Conservation (phyloP, 306 rosid species). For the Acacia melanoxylon region DNA sequence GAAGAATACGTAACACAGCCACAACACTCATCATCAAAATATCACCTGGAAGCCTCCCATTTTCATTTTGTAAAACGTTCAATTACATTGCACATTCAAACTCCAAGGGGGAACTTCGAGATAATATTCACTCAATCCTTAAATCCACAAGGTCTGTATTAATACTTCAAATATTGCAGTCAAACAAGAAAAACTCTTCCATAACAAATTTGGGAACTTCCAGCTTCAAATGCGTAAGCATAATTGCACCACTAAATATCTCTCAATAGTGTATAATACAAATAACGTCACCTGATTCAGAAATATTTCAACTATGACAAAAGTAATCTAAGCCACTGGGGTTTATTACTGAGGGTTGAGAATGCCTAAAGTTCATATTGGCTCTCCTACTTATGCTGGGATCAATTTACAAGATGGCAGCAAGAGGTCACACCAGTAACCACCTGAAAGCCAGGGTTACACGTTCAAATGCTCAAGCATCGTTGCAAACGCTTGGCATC, state of each 20-base stretch:
- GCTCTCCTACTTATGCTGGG: background rate
- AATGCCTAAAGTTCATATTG: background rate
- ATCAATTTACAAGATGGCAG: background rate
- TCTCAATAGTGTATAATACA: background rate
- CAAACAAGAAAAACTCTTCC: background rate
- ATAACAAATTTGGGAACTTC: background rate
- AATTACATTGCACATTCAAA: constrained; percentile 14
- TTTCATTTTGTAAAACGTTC: background rate
- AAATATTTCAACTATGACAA: background rate
- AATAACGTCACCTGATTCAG: constrained; percentile 1
- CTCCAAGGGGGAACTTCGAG: constrained; percentile 8
- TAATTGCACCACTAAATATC: background rate
- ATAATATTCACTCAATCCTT: background rate
- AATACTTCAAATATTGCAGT: background rate
- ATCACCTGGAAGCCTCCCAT: background rate
- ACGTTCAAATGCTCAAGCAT: background rate
- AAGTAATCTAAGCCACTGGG: background rate
- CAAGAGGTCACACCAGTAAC: background rate
- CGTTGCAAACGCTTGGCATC: background rate
- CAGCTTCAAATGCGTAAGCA: background rate
- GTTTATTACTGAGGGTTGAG: background rate
- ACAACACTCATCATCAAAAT: constrained; percentile 4
- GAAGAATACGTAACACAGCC: constrained; percentile 22
- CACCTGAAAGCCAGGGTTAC: background rate
- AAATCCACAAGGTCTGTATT: background rate